Evolutionary conservation across 129 eudicot species (phyloP).

Genomic region (Silybum marianum): DNA sequence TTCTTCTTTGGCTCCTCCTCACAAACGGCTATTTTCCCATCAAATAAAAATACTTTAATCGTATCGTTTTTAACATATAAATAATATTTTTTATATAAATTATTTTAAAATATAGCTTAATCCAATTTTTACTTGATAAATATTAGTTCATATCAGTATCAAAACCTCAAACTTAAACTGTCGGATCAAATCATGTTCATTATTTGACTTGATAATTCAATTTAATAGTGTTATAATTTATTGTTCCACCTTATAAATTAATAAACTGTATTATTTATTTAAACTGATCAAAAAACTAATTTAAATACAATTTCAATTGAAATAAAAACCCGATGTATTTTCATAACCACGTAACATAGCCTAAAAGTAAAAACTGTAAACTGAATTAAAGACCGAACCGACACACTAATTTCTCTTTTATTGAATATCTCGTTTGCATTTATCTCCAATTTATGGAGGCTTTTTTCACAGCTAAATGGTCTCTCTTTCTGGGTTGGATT

Average conservation of each 20-base stretch:
- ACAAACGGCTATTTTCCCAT: conserved; percentile 34
- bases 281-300: not conserved
- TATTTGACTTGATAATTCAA: too few relatives aligned
- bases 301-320: not conserved
- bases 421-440: not conserved
- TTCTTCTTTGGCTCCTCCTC: conserved; percentile 21
- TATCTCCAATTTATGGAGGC: not conserved
- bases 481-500: conserved; percentile 27
- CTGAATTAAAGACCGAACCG: too few relatives aligned
- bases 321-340: too few relatives aligned
- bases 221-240: too few relatives aligned
- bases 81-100: not conserved
- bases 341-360: too few relatives aligned
- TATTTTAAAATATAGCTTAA: not conserved
- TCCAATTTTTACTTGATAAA: not conserved
- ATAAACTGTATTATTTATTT: too few relatives aligned
- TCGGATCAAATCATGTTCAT: too few relatives aligned
- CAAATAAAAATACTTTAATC: not conserved
- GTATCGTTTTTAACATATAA: not conserved
- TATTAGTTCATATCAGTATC: not conserved
- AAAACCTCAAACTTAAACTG: too few relatives aligned
- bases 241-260: too few relatives aligned
- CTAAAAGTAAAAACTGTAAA: too few relatives aligned
- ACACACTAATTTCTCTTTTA: not conserved
- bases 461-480: conserved; percentile 28